Conservation (phyloP, 306 rosid species). For the Citrullus colocynthis region DNA sequence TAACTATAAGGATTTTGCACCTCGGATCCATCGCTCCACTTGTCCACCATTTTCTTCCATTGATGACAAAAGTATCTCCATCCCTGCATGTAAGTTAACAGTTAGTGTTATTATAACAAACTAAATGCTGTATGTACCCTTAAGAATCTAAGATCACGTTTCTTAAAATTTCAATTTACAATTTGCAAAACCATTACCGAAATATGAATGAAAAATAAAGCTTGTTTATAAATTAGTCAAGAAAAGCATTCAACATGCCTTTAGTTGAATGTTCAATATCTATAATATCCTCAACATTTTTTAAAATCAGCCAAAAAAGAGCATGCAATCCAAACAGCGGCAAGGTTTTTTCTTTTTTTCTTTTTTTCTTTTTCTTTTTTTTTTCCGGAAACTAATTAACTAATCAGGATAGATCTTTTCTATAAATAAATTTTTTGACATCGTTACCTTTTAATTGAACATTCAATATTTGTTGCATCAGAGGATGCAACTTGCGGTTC, state of each 20-base stretch:
- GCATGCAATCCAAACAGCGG: neutral
- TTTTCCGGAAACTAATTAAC: too few relatives aligned
- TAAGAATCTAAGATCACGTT: neutral
- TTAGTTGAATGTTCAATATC: neutral
- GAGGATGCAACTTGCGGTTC: constrained; percentile 92
- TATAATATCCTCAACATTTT: neutral
- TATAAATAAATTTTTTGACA: neutral
- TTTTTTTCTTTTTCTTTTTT: neutral
- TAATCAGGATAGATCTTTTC: neutral
- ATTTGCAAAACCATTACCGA: neutral
- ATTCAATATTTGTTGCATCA: constrained; percentile 87
- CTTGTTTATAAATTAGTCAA: neutral
- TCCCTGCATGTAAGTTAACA: constrained; percentile 25
- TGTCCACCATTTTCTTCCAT: constrained; percentile 96
- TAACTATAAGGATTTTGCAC: constrained; percentile 74
- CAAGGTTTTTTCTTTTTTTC: neutral
- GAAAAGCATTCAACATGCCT: neutral
- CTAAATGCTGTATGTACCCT: neutral
- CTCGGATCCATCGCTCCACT: constrained; percentile 99
- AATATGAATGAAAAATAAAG: neutral
- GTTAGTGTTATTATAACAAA: constrained; percentile 2
- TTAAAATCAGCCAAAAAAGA: neutral
- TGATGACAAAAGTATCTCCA: constrained; percentile 74
- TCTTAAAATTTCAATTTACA: neutral
- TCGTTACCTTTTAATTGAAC: constrained; percentile 63